Evolutionary conservation across 306 rosid species (phyloP).

Genomic region (Cucurbita maxima): DNA sequence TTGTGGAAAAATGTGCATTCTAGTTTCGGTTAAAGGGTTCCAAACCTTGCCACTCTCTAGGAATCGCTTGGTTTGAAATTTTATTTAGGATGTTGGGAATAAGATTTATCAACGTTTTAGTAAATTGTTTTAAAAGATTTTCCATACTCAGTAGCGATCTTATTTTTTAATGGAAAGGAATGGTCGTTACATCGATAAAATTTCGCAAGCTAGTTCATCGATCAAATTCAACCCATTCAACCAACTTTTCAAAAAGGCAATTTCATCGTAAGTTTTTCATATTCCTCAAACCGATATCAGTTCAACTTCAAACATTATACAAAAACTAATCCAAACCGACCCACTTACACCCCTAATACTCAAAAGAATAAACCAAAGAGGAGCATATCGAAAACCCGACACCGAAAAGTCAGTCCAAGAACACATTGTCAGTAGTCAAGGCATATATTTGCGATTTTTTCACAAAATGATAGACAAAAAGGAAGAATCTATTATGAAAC

Average conservation of each 20-base stretch:
- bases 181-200: too few species aligned
- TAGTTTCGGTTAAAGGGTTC: too few species aligned
- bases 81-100: too few species aligned
- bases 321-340: not conserved
- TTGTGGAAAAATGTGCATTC: too few species aligned
- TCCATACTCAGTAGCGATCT: too few species aligned
- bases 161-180: too few species aligned
- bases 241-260: not conserved
- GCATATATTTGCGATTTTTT: not conserved
- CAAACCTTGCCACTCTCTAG: too few species aligned
- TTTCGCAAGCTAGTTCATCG: too few species aligned
- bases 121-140: too few species aligned
- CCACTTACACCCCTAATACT: not conserved
- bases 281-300: not conserved
- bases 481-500: slow-evolving; percentile 1
- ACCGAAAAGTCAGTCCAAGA: not conserved
- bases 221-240: not conserved
- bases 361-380: not conserved
- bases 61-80: too few species aligned
- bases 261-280: too few species aligned
- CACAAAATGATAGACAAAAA: not conserved
- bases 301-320: not conserved
- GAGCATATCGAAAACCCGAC: not conserved
- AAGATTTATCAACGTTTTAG: too few species aligned
- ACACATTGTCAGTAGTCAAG: not conserved